Percentiles rank a stretch among this genome's conserved stretches.
Conservation (phyloP, 495 filamentous ascomycete species). For the Penicillium canariense region DNA sequence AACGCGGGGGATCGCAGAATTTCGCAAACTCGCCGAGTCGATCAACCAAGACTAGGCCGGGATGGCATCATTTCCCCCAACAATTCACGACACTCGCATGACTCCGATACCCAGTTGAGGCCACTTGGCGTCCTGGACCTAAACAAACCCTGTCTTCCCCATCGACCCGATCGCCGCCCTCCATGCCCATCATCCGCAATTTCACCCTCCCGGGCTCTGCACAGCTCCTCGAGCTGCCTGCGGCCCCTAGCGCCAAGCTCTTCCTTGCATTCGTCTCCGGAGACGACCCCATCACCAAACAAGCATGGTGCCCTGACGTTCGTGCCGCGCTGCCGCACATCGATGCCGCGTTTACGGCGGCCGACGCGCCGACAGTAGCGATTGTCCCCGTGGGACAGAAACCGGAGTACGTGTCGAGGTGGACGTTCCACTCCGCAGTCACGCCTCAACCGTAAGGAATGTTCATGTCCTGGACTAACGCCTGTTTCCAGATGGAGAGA, state of each 20-base stretch:
- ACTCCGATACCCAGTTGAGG: neutral
- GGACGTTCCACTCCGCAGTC: too few species aligned
- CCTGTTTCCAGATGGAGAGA: conserved; percentile 27
- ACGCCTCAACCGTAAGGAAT: neutral
- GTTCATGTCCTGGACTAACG: too few species aligned
- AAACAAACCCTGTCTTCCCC: too few species aligned
- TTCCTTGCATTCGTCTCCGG: conserved; percentile 32
- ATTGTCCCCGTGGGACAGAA: conserved; percentile 31
- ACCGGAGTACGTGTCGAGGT: conserved; percentile 20
- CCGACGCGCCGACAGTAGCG: conserved; percentile 20
- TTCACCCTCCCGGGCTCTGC: conserved; percentile 22
- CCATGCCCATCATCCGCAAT: conserved; percentile 30
- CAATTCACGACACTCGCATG: neutral
- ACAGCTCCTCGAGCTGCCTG: conserved; percentile 19
- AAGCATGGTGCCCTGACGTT: conserved; percentile 36
- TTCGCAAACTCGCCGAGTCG: neutral
- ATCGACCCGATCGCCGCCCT: neutral
- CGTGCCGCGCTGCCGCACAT: conserved; percentile 29
- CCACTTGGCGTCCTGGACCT: neutral
- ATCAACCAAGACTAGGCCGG: neutral
- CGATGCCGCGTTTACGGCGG: conserved; percentile 18
- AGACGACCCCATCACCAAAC: conserved; percentile 24
- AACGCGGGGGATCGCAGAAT: neutral
- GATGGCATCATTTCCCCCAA: neutral
- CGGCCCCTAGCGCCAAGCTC: conserved; percentile 15